A percentile compares a stretch with the other conserved stretches of the same genome.
Conservation (phyloP, 192 early-diverging fungal genomes). For the Phycomyces nitens region DNA sequence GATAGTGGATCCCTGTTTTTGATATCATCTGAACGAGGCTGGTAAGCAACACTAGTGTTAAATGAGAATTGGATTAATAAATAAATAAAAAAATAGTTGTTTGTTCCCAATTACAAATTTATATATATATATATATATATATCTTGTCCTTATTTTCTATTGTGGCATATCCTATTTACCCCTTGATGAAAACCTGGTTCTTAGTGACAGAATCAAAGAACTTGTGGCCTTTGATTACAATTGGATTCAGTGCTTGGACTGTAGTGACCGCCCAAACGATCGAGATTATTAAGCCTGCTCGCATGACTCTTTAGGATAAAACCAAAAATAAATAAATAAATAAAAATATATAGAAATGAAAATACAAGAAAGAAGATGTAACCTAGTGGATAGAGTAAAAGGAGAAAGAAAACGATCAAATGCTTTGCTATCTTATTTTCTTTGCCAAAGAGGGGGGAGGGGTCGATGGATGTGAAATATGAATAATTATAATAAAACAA, state of each 20-base stretch:
- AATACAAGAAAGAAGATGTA: too few species aligned
- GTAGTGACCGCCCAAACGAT: not conserved
- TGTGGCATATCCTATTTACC: constrained; percentile 32
- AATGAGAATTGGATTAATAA: not conserved
- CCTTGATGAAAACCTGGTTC: constrained; percentile 74
- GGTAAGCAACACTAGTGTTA: constrained; percentile 54
- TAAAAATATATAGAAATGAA: too few species aligned
- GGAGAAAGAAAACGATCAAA: too few species aligned
- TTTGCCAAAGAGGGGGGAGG: too few species aligned
- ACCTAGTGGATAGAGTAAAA: too few species aligned
- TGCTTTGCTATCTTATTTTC: too few species aligned
- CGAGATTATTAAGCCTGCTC: constrained; percentile 2
- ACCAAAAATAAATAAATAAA: too few species aligned
- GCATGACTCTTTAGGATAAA: too few species aligned
- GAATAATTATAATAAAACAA: too few species aligned
- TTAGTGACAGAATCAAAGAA: constrained; percentile 69
- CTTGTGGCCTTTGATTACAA: constrained; percentile 66
- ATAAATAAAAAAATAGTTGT: not conserved
- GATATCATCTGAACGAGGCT: constrained; percentile 50
- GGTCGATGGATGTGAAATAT: too few species aligned
- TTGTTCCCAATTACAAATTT: too few species aligned
- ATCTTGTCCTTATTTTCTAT: not conserved
- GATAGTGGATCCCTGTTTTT: constrained; percentile 57
- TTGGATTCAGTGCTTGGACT: constrained; percentile 46
- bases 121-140: not conserved